Conservation (phyloP, 805 yeast genomes). For the Wickerhamiella occidentalis region DNA sequence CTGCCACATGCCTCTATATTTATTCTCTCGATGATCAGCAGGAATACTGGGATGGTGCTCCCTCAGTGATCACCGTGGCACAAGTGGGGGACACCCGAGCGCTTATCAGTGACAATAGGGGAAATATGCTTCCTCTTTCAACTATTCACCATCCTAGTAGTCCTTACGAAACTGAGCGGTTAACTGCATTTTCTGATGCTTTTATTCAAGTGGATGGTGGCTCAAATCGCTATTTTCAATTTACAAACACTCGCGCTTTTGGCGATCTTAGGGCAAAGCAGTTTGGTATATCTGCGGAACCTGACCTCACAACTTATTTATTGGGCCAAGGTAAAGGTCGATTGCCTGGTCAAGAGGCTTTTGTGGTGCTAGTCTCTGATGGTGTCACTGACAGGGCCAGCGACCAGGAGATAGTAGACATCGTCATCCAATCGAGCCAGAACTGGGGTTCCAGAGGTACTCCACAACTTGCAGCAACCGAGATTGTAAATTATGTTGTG, state of each 20-base stretch:
- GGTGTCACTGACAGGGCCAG: constrained; percentile 72
- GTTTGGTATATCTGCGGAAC: constrained; percentile 84
- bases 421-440: constrained; percentile 54
- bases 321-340: constrained; percentile 18
- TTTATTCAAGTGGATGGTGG: constrained; percentile 84
- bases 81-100: constrained; percentile 92
- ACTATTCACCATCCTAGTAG: constrained; percentile 79
- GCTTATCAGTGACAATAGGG: constrained; percentile 67
- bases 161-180: constrained; percentile 60
- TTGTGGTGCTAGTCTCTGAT: constrained; percentile 70
- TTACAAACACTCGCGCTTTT: constrained; percentile 88
- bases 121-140: constrained; percentile 69
- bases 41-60: constrained; percentile 49
- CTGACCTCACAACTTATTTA: constrained; percentile 44
- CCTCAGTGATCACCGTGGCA: constrained; percentile 60
- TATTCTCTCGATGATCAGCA: constrained; percentile 34
- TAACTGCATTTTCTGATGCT: constrained; percentile 51
- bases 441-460: constrained; percentile 55
- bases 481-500: constrained; percentile 70
- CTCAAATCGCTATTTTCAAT: constrained; percentile 67
- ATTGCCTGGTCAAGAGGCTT: constrained; percentile 78
- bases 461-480: constrained; percentile 77
- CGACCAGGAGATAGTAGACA: constrained; percentile 86
- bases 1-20: constrained; percentile 54
- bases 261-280: constrained; percentile 77